Evolutionary conservation across 805 yeast species (phyloP).

Genomic region (Suhomyces tanzawaensis): DNA sequence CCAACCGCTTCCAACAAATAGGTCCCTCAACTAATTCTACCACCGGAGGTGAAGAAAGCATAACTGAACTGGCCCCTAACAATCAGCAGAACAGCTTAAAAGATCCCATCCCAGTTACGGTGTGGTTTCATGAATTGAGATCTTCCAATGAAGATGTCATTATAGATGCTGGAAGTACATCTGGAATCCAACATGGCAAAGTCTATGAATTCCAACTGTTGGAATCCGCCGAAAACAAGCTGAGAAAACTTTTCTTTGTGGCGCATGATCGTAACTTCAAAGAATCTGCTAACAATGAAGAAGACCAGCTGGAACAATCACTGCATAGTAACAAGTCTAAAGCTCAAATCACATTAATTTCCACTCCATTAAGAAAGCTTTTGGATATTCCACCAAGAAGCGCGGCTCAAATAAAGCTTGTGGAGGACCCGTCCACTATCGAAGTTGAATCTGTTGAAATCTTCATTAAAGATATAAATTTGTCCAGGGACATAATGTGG

Average conservation of each 20-base stretch:
- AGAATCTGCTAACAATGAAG: conserved; percentile 5
- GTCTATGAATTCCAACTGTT: conserved; percentile 65
- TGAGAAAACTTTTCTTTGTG: conserved; percentile 43
- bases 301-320: conserved; percentile 5
- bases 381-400: conserved; percentile 69
- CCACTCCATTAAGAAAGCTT: conserved; percentile 57
- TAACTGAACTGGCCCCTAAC: too few relatives aligned
- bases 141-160: conserved; percentile 57
- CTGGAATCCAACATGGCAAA: conserved; percentile 60
- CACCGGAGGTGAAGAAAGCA: not conserved
- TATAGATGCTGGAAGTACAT: conserved; percentile 54
- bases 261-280: conserved; percentile 34
- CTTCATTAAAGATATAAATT: conserved; percentile 71
- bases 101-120: conserved; percentile 39
- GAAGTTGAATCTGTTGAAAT: conserved; percentile 82
- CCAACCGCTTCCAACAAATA: not conserved
- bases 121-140: conserved; percentile 71
- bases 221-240: conserved; percentile 22
- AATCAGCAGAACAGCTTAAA: too few relatives aligned
- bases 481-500: conserved; percentile 96
- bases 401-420: conserved; percentile 53
- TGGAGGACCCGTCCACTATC: conserved; percentile 44
- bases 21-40: not conserved
- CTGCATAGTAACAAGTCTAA: conserved; percentile 18
- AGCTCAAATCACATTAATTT: conserved; percentile 52